Evolutionary conservation across 164 flowering plant species (phyloP).

Genomic region (Annona squamosa): DNA sequence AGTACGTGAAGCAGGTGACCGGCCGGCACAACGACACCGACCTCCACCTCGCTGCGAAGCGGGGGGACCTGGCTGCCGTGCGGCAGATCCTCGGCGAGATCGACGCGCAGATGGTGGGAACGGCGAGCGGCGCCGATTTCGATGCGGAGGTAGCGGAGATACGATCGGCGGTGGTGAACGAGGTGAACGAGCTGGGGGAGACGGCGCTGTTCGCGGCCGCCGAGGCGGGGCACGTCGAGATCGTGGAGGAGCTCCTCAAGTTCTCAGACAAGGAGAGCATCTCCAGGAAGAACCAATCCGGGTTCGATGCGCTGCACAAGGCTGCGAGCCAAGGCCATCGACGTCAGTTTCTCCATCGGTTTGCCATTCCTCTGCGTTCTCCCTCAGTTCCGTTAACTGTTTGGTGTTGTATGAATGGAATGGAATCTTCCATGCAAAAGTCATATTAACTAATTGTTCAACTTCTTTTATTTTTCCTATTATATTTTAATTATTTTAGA

Average conservation of each 20-base stretch:
- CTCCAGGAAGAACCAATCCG: slow-evolving; percentile 46
- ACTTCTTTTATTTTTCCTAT: too few species aligned
- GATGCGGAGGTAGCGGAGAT: slow-evolving; percentile 74
- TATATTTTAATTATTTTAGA: too few species aligned
- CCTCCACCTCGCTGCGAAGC: slow-evolving; percentile 70
- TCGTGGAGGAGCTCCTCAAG: slow-evolving; percentile 39
- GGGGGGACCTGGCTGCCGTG: slow-evolving; percentile 57
- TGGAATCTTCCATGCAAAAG: not conserved
- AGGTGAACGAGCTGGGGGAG: slow-evolving; percentile 50
- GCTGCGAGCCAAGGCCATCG: slow-evolving; percentile 66
- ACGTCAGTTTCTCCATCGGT: slow-evolving; percentile 26
- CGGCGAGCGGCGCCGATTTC: slow-evolving; percentile 49
- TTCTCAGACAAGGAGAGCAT: slow-evolving; percentile 35
- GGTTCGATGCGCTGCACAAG: slow-evolving; percentile 57
- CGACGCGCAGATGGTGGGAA: slow-evolving; percentile 51
- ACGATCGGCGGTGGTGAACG: slow-evolving; percentile 37
- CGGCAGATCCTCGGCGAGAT: slow-evolving; percentile 57
- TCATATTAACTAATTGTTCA: too few species aligned
- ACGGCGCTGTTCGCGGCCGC: slow-evolving; percentile 45
- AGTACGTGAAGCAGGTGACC: slow-evolving; percentile 85
- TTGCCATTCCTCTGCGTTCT: not conserved
- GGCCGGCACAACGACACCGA: slow-evolving; percentile 81
- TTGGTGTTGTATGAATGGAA: not conserved
- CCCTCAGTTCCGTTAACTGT: too few species aligned
- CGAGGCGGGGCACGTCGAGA: slow-evolving; percentile 35